Percentiles rank a stretch among this genome's conserved stretches.
These are phyloP conservation scores for Diplodia corticola DNA, from an alignment of 2,329 filamentous ascomycete genomes.

Conservation along the genomic window DNA sequence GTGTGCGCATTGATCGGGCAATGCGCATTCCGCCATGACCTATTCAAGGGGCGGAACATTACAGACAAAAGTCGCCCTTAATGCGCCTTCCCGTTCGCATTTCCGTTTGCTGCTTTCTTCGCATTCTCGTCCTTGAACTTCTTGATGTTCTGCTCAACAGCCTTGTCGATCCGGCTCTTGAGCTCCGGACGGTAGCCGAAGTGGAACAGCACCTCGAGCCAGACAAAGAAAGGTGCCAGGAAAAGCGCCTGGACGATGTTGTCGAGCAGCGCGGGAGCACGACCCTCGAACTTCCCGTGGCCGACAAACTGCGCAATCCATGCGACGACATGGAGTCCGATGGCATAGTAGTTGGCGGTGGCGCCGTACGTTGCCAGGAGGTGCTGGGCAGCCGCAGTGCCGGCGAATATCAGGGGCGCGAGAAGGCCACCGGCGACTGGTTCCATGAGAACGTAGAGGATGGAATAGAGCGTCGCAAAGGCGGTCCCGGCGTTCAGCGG, in stretches of 20 bases:
- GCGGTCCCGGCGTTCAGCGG: conserved; percentile 62
- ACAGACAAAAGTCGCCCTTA: conserved; percentile 8
- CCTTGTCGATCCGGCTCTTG: conserved; percentile 75
- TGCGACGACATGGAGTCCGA: conserved; percentile 61
- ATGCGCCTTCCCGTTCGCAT: conserved; percentile 22
- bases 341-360: conserved; percentile 64
- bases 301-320: conserved; percentile 93
- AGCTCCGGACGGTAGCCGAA: conserved; percentile 89
- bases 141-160: conserved; percentile 72
- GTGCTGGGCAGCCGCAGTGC: conserved; percentile 74
- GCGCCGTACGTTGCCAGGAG: conserved; percentile 64
- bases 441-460: conserved; percentile 87
- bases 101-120: conserved; percentile 37
- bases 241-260: conserved; percentile 91
- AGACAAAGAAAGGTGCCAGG: conserved; percentile 93
- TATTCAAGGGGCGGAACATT: not conserved
- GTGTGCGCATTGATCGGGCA: not conserved
- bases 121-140: conserved; percentile 65
- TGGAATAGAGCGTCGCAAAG: conserved; percentile 64
- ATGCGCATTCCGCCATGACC: not conserved
- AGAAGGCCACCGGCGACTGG: conserved; percentile 83
- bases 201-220: conserved; percentile 89
- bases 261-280: conserved; percentile 85
- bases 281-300: conserved; percentile 83
- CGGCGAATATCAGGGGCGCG: conserved; percentile 72